Conservation (phyloP, 2,329 filamentous ascomycete genomes). For the Aspergillus calidoustus region DNA sequence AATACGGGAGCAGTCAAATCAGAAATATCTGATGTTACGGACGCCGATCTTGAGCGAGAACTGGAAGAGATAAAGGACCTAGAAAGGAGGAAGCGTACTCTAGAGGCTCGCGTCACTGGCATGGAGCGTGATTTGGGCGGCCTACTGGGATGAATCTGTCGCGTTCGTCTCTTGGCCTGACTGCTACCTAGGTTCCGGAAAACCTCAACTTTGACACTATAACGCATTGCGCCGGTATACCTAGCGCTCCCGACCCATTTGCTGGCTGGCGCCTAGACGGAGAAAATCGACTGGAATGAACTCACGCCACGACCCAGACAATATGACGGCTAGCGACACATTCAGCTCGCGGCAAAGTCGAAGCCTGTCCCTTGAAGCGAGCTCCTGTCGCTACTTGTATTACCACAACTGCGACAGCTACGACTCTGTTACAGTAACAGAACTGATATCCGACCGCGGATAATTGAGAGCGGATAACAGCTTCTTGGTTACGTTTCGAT, state of each 20-base stretch:
- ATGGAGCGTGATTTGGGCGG: constrained; percentile 73
- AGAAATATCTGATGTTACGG: constrained; percentile 38
- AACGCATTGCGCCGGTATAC: background rate
- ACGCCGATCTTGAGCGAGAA: constrained; percentile 51
- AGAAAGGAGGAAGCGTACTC: constrained; percentile 64
- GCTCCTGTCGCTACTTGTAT: background rate
- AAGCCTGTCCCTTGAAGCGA: background rate
- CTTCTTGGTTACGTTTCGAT: background rate
- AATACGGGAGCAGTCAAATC: constrained; percentile 40
- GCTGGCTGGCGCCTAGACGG: background rate
- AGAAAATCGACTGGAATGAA: background rate
- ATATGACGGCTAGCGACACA: background rate
- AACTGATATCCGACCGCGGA: background rate
- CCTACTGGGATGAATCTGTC: constrained; percentile 53
- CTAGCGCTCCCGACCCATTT: background rate
- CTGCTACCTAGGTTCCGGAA: background rate
- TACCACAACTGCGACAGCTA: background rate
- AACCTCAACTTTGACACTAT: background rate
- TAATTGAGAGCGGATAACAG: background rate
- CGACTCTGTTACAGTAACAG: background rate
- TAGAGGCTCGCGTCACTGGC: constrained; percentile 68
- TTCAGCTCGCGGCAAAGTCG: background rate
- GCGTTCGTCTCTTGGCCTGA: background rate
- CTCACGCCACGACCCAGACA: background rate
- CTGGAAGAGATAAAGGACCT: constrained; percentile 63